Base-by-base conservation (phyloP, 257 asterid species). In the Linaria vulgaris region DNA sequence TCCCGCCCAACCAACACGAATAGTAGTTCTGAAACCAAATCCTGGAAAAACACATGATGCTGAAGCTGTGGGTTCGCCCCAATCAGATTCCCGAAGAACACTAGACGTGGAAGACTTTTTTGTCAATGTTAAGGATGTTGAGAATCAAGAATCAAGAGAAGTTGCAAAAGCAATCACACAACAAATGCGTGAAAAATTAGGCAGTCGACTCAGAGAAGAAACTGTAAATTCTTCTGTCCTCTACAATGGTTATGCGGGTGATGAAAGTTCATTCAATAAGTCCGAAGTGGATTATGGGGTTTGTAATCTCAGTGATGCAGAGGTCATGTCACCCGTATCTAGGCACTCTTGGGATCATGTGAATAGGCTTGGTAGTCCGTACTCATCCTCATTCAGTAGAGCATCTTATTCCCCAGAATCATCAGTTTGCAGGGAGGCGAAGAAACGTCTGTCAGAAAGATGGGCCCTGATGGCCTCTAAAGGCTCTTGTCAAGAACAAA, bases 401-500 rank as follows among this genome's bases (percentile, higher is more conserved):
- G 91, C 84, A 23, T 86, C 96, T 60, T 80, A 79, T 83, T 88
- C 96, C 75, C 96, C 97, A 1, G 99, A 94, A 62, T 85, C 96
- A n/a, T 88, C 96, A 5, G 99, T 90, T 47, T 81, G 88, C 72
- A 80, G 88, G 73, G 99, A 94, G 78, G 99, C 99, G 24, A 94
- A 90, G 85, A 94, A 90, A 72, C 94, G 96, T 31, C 88, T 94
- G 15, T 94, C 96, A 50, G 99, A 94, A 75, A 84, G 99, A 72
- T 90, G 95, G 95, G 96, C 96, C 47, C 80, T 86, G 88, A 82
- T 90, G 90, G 78, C 94, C 55, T 83, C 96, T 64, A 80, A 72
- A 51, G 96, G 89, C 59, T 74, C 68, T 66, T 77, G 69, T 73
- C 88, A 76, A 72, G 96, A 94, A 71, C 96, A 78, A 66, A 90